These are phyloP conservation scores for Talaromyces sp. DNA, from an alignment of 2,329 filamentous ascomycete genomes.

Conservation along the genomic window DNA sequence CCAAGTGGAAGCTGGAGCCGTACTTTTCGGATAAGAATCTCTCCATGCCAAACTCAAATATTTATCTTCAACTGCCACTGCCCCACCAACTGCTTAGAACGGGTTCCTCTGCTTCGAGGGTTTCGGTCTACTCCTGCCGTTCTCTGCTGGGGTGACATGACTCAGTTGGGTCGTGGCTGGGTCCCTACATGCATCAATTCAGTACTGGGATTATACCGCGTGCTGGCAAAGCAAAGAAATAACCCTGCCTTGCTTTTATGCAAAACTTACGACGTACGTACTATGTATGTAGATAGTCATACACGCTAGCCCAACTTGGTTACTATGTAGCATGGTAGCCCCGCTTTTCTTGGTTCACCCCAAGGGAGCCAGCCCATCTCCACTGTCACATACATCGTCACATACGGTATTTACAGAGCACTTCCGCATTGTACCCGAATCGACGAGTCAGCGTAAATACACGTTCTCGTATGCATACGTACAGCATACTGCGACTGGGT, in stretches of 20 bases:
- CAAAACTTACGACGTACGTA: background rate
- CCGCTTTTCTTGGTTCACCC: background rate
- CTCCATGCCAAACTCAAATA: background rate
- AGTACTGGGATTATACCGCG: background rate
- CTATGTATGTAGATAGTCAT: background rate
- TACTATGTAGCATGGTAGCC: background rate
- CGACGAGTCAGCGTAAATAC: background rate
- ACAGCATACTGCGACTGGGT: background rate
- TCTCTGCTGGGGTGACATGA: background rate
- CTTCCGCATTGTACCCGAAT: background rate
- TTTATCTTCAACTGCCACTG: background rate
- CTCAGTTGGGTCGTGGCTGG: background rate
- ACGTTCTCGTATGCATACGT: constrained; percentile 1
- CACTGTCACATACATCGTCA: background rate
- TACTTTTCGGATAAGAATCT: background rate
- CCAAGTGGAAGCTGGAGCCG: background rate
- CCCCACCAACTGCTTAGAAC: background rate
- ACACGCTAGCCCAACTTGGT: background rate
- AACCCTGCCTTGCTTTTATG: constrained; percentile 5
- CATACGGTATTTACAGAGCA: background rate
- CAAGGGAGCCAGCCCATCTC: background rate
- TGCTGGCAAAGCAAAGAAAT: constrained; percentile 1
- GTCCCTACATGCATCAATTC: background rate
- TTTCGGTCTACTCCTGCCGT: background rate
- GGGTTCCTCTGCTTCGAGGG: background rate